Conservation (phyloP, 306 rosid species). For the Mucuna pruriens region DNA sequence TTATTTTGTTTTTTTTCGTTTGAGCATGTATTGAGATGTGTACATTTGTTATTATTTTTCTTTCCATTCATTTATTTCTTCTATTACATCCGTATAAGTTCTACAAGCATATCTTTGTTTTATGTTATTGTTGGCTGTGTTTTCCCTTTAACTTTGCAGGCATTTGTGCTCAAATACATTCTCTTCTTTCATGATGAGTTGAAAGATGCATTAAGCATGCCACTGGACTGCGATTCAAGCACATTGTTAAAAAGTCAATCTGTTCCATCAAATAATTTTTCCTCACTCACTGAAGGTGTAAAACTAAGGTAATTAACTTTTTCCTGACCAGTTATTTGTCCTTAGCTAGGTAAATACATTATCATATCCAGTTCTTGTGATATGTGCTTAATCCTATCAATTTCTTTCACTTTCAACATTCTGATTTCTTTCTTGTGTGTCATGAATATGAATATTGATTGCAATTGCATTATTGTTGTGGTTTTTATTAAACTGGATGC, state of each 20-base stretch:
- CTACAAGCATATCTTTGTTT: constrained; percentile 8
- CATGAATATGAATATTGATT: background rate
- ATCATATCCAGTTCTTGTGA: constrained; percentile 7
- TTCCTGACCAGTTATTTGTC: constrained; percentile 31
- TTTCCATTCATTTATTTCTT: constrained; percentile 17
- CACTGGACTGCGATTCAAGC: constrained; percentile 49
- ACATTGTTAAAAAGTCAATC: constrained; percentile 48
- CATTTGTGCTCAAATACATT: constrained; percentile 80
- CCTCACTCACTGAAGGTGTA: constrained; percentile 66
- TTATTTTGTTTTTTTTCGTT: background rate
- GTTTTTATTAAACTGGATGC: background rate
- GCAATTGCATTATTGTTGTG: background rate
- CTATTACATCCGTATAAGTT: background rate
- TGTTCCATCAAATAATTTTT: constrained; percentile 59
- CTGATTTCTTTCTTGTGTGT: background rate
- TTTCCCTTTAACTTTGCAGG: constrained; percentile 58
- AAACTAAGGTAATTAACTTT: constrained; percentile 72
- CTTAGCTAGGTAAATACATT: constrained; percentile 31
- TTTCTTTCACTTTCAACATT: background rate
- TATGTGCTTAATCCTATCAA: constrained; percentile 14
- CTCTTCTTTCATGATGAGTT: constrained; percentile 65
- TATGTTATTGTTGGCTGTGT: constrained; percentile 31
- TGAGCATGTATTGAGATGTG: background rate
- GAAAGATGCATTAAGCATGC: constrained; percentile 51
- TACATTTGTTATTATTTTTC: background rate